Percentiles rank a stretch among this genome's conserved stretches.
Conservation (phyloP, 2,329 filamentous ascomycete species). For the Arthrobotrys sphaeroides region DNA sequence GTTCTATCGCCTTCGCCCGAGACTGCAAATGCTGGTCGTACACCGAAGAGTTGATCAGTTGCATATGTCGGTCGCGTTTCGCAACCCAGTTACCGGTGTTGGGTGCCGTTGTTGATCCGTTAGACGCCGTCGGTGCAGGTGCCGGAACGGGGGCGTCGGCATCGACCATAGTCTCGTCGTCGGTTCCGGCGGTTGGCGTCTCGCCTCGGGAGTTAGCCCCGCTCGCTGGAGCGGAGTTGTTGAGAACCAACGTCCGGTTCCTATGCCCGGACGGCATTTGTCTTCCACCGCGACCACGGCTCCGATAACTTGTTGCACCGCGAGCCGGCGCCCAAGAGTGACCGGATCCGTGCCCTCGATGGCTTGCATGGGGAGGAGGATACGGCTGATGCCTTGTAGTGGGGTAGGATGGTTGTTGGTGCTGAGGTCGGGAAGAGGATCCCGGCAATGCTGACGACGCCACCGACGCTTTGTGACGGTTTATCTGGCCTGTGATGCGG, state of each 20-base stretch:
- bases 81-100: conserved; percentile 69
- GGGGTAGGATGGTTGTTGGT: conserved; percentile 54
- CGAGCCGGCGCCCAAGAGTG: conserved; percentile 28
- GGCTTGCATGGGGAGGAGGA: conserved; percentile 21
- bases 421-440: conserved; percentile 60
- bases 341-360: conserved; percentile 23
- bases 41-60: conserved; percentile 81
- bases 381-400: conserved; percentile 51
- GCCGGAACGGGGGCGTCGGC: conserved; percentile 50
- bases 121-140: conserved; percentile 56
- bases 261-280: conserved; percentile 48
- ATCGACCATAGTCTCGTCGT: conserved; percentile 45
- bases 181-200: conserved; percentile 38
- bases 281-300: conserved; percentile 41
- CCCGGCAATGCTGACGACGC: conserved; percentile 24
- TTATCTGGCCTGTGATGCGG: conserved; percentile 73
- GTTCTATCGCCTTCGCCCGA: conserved; percentile 75
- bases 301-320: conserved; percentile 21
- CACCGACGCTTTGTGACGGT: conserved; percentile 72
- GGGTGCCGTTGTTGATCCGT: conserved; percentile 57
- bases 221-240: conserved; percentile 32
- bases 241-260: conserved; percentile 49
- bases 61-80: conserved; percentile 78
- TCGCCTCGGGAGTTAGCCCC: conserved; percentile 40
- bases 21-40: conserved; percentile 78